Percentiles rank a stretch among this genome's conserved stretches.
Evolutionary conservation across 176 grass and related monocot species (phyloP).

Genomic region (sorghum (Sorghum bicolor)): Sorghum_bicolor_NCBIv3 NC_012873.2:52454001-52454500

Average conservation of each 20-base stretch:
- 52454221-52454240: neutral
- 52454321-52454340: too few species aligned
- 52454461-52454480: too few species aligned
- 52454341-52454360: too few species aligned
- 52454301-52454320: too few species aligned
- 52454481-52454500: too few species aligned
- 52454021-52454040: neutral
- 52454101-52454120: neutral
- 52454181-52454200: neutral
- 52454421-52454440: too few species aligned
- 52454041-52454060: neutral
- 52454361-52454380: too few species aligned
- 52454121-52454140: neutral
- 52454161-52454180: neutral
- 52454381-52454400: too few species aligned
- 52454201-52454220: neutral
- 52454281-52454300: too few species aligned
- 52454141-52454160: neutral
- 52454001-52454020: neutral
- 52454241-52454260: neutral
- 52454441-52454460: too few species aligned
- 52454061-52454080: neutral
- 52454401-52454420: too few species aligned
- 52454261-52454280: neutral
- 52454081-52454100: neutral